Conservation (phyloP, 306 rosid species). For the Vigna angularis region DNA sequence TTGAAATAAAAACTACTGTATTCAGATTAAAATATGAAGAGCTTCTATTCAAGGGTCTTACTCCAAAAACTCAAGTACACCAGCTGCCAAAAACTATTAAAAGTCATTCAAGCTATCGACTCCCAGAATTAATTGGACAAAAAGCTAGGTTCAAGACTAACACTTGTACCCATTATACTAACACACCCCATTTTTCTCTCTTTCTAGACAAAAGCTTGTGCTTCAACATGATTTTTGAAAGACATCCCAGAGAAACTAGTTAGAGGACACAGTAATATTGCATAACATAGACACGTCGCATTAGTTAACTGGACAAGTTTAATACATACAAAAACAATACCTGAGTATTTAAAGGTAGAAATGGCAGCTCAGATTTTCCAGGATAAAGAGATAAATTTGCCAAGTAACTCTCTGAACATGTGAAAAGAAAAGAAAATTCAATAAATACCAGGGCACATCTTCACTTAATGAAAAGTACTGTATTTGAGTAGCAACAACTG, state of each 20-base stretch:
- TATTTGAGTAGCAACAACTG: constrained; percentile 25
- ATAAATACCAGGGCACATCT: constrained; percentile 34
- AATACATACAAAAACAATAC: constrained; percentile 49
- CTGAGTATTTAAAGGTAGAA: constrained; percentile 93
- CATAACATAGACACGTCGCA: constrained; percentile 17
- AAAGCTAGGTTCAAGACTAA: constrained; percentile 10
- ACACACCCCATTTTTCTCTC: background rate
- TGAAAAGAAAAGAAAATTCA: constrained; percentile 22
- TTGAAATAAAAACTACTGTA: background rate
- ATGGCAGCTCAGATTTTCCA: constrained; percentile 92
- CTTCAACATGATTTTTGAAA: constrained; percentile 18
- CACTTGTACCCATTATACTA: constrained; percentile 1
- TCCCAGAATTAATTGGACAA: background rate
- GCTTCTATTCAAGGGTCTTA: background rate
- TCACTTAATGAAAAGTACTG: constrained; percentile 33
- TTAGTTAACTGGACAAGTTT: background rate
- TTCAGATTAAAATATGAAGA: background rate
- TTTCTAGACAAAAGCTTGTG: background rate
- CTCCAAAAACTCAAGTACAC: background rate
- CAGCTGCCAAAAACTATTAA: constrained; percentile 1
- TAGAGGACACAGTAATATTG: constrained; percentile 12
- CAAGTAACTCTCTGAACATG: constrained; percentile 80
- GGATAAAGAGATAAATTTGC: constrained; percentile 94
- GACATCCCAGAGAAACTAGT: constrained; percentile 12
- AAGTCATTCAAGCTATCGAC: background rate